These are phyloP conservation scores for Thielaviopsis musarum DNA, from an alignment of 2,329 filamentous ascomycete species.

Conservation along the genomic window DNA sequence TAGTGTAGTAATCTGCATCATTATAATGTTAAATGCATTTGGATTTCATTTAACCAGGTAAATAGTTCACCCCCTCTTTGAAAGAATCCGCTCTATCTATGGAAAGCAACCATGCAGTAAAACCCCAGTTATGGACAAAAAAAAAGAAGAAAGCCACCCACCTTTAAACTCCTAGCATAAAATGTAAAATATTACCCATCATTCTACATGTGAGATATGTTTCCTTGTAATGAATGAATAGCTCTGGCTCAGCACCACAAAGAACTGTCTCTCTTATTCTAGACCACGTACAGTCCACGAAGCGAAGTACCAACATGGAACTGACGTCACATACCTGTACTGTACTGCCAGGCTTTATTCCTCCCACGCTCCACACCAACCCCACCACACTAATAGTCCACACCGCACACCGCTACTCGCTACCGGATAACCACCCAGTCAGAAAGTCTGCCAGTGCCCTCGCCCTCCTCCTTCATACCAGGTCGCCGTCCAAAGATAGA, in stretches of 20 bases:
- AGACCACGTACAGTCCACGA: background rate
- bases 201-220: background rate
- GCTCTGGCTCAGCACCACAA: background rate
- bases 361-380: too few species aligned
- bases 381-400: too few species aligned
- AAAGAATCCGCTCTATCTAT: background rate
- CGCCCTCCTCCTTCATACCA: conserved; percentile 51
- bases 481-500: conserved; percentile 80
- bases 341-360: background rate
- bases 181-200: background rate
- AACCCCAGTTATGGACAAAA: background rate
- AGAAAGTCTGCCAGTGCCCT: conserved; percentile 43
- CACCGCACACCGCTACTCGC: conserved; percentile 12
- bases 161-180: background rate
- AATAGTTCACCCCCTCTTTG: background rate
- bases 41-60: background rate
- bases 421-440: conserved; percentile 74
- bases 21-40: background rate
- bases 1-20: background rate
- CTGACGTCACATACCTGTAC: background rate
- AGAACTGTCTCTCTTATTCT: background rate
- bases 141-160: background rate
- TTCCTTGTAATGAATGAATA: background rate
- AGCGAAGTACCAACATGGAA: background rate
- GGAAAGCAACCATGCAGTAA: background rate